Conservation (phyloP, 179 eudicot species). For the Monotropa hypopitys region DNA sequence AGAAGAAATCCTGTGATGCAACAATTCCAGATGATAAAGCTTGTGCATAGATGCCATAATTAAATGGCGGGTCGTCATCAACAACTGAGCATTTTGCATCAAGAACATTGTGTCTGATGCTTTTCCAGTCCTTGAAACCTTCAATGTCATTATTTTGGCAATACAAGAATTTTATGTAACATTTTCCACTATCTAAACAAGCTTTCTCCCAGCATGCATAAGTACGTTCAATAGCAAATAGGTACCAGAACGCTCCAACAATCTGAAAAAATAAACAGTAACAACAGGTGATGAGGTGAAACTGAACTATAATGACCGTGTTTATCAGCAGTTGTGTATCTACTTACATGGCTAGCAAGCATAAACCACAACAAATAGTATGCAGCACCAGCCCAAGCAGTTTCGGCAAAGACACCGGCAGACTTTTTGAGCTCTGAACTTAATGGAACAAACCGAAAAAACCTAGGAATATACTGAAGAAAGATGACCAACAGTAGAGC, state of each 20-base stretch:
- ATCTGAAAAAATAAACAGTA: constrained; percentile 33
- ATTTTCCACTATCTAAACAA: constrained; percentile 26
- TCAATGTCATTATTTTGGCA: constrained; percentile 36
- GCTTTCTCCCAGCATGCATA: constrained; percentile 70
- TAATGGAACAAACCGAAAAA: constrained; percentile 58
- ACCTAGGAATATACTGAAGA: constrained; percentile 79
- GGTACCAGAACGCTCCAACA: constrained; percentile 88
- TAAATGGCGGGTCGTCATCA: constrained; percentile 41
- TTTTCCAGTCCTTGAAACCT: constrained; percentile 41
- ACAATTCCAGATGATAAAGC: constrained; percentile 58
- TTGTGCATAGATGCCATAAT: constrained; percentile 66
- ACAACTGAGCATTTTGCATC: constrained; percentile 26
- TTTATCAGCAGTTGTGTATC: not conserved
- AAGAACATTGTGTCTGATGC: constrained; percentile 28
- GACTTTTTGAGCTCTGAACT: constrained; percentile 80
- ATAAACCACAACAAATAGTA: constrained; percentile 74
- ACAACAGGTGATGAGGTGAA: not conserved
- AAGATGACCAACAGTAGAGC: constrained; percentile 61
- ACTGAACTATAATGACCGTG: not conserved
- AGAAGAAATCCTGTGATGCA: constrained; percentile 38
- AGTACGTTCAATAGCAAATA: constrained; percentile 63
- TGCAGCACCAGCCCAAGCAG: constrained; percentile 99
- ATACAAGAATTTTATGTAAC: constrained; percentile 42
- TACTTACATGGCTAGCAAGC: constrained; percentile 96
- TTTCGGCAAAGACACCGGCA: constrained; percentile 94